phyloP scores from a whole-genome alignment of 441 rosid genomes.

The Croton laevigatus region DNA sequence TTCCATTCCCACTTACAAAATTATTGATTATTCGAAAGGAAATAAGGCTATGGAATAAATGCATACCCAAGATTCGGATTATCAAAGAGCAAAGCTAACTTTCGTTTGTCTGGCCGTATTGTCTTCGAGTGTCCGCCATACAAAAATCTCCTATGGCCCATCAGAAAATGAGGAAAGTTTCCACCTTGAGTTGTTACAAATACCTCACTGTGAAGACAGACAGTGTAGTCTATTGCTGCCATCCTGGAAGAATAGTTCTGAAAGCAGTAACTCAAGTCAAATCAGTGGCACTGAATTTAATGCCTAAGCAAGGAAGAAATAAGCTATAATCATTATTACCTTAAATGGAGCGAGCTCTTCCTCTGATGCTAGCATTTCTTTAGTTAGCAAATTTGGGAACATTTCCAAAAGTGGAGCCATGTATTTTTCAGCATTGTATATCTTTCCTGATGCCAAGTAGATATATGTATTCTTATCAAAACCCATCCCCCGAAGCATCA shows the following conservation, averaged over 20 bases:
- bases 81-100: constrained; percentile 91
- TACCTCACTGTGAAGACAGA: constrained; percentile 99
- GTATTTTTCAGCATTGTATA: constrained; percentile 85
- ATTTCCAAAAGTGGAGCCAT: constrained; percentile 93
- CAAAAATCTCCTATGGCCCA: constrained; percentile 95
- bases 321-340: constrained; percentile 43
- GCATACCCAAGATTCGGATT: constrained; percentile 91
- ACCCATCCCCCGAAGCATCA: constrained; percentile 99
- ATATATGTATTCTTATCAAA: constrained; percentile 83
- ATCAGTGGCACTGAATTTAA: constrained; percentile 15
- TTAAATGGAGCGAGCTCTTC: constrained; percentile 87
- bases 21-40: constrained; percentile 2
- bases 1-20: neutral
- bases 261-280: constrained; percentile 40
- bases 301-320: constrained; percentile 12
- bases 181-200: constrained; percentile 99
- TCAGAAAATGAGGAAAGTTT: constrained; percentile 96
- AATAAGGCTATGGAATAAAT: constrained; percentile 11
- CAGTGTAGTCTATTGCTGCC: constrained; percentile 99
- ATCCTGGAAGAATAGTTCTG: constrained; percentile 99
- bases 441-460: constrained; percentile 93
- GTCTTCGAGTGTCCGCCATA: constrained; percentile 97
- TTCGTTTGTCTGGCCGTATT: constrained; percentile 96
- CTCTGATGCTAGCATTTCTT: constrained; percentile 80
- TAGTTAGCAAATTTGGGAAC: constrained; percentile 94